phyloP scores from a whole-genome alignment of 257 asterid genomes.

The Salvia miltiorrhiza region DNA sequence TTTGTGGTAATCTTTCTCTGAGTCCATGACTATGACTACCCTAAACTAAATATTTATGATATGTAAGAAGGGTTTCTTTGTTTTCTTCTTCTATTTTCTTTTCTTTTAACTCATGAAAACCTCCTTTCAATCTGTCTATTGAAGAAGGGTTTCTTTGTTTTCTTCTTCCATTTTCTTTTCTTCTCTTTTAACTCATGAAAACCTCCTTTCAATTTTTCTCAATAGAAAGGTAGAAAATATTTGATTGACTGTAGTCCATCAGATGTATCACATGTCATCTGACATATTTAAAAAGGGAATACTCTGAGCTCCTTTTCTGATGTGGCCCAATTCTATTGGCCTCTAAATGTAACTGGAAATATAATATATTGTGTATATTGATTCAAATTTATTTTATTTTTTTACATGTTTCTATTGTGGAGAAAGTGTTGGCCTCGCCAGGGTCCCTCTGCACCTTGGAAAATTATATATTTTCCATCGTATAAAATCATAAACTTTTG shows the following conservation, averaged over 20 bases:
- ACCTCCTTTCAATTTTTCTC: neutral
- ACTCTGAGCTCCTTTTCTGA: slow-evolving; percentile 23
- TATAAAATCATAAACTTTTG: neutral
- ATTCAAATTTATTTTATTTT: neutral
- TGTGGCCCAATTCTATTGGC: slow-evolving; percentile 34
- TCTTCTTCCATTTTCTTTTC: neutral
- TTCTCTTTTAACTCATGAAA: neutral
- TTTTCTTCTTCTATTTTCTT: neutral
- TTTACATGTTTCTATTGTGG: neutral
- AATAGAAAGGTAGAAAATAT: neutral
- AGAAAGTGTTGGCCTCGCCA: neutral
- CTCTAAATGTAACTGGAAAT: slow-evolving; percentile 1
- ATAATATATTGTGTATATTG: neutral
- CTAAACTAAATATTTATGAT: neutral
- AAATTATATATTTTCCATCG: neutral
- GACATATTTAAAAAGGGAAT: slow-evolving; percentile 30
- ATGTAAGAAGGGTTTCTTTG: neutral
- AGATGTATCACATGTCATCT: slow-evolving; percentile 63
- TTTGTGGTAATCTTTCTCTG: neutral
- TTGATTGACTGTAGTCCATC: slow-evolving; percentile 22
- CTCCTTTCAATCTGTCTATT: neutral
- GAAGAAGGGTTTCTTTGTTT: neutral
- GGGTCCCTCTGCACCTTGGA: neutral
- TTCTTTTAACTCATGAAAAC: neutral
- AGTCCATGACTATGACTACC: neutral